A percentile compares a stretch with the other conserved stretches of the same genome.
Evolutionary conservation across 176 grass and related monocot species (phyloP).

Genomic region (Oryza longistaminata): DNA sequence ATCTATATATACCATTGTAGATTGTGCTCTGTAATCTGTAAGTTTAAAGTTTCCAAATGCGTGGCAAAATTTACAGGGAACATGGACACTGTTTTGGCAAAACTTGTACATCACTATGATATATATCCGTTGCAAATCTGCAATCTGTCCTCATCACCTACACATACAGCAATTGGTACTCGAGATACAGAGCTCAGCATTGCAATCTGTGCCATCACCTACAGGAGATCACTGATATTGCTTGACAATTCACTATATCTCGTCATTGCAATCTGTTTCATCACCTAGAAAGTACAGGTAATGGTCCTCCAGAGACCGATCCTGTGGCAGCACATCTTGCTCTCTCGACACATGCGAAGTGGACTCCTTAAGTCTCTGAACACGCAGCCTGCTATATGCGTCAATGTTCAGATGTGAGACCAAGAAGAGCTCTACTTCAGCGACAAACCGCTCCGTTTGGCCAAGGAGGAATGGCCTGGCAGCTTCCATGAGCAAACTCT

Average conservation of each 20-base stretch:
- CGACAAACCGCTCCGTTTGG: conserved; percentile 54
- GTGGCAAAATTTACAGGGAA: neutral
- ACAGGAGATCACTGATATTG: neutral
- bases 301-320: conserved; percentile 45
- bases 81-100: neutral
- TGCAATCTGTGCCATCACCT: neutral
- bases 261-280: conserved; percentile 35
- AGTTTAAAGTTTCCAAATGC: neutral
- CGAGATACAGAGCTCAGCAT: neutral
- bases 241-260: conserved; percentile 28
- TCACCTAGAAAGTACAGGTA: conserved; percentile 39
- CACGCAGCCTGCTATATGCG: conserved; percentile 63
- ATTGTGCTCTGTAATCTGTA: too few species aligned
- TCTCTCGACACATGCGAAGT: conserved; percentile 38
- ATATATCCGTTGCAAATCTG: neutral
- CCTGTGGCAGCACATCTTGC: conserved; percentile 28
- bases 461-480: conserved; percentile 73
- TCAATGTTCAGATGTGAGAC: conserved; percentile 73
- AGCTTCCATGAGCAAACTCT: conserved; percentile 49
- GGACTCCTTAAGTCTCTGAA: conserved; percentile 47
- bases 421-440: conserved; percentile 79
- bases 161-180: neutral
- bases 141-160: neutral
- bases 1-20: too few species aligned
- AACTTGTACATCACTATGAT: neutral